Conservation (phyloP, 108 stramenopile genomes). For the Mayamaea pseudoterrestris region DNA sequence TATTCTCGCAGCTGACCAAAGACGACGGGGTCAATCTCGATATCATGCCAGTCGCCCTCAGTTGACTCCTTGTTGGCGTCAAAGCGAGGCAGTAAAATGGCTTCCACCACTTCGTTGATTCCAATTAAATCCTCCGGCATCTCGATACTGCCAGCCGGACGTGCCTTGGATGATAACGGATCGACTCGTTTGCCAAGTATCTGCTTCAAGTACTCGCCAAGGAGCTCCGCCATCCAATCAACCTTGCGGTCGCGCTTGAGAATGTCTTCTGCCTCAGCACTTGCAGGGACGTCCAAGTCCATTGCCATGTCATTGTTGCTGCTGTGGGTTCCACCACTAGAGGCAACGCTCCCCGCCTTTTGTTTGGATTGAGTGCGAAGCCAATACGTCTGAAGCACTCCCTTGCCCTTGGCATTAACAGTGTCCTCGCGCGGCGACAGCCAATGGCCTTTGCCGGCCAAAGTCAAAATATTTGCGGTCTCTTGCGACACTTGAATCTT, state of each 20-base stretch:
- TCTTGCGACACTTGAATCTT: constrained; percentile 24
- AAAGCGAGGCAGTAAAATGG: constrained; percentile 18
- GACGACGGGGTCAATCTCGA: constrained; percentile 1
- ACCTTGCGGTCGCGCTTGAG: constrained; percentile 17
- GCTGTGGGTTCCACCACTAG: too few species aligned
- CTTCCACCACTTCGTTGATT: constrained; percentile 13
- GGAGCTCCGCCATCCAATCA: constrained; percentile 6
- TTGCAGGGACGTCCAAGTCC: neutral
- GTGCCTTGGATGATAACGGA: neutral
- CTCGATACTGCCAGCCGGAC: neutral
- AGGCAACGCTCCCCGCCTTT: neutral
- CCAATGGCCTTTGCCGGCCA: constrained; percentile 21
- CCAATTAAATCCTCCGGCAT: neutral
- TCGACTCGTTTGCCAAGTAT: constrained; percentile 1
- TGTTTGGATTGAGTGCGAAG: too few species aligned
- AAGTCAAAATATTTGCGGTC: constrained; percentile 20
- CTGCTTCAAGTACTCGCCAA: neutral
- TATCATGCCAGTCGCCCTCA: neutral
- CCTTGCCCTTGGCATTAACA: constrained; percentile 42
- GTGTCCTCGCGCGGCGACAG: constrained; percentile 13
- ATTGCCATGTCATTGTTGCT: too few species aligned
- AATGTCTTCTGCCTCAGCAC: neutral
- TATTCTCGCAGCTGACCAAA: constrained; percentile 3
- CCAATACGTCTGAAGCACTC: constrained; percentile 41
- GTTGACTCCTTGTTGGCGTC: constrained; percentile 1